phyloP scores from a whole-genome alignment of 805 yeast genomes.

The Barnettozyma siamensis region DNA sequence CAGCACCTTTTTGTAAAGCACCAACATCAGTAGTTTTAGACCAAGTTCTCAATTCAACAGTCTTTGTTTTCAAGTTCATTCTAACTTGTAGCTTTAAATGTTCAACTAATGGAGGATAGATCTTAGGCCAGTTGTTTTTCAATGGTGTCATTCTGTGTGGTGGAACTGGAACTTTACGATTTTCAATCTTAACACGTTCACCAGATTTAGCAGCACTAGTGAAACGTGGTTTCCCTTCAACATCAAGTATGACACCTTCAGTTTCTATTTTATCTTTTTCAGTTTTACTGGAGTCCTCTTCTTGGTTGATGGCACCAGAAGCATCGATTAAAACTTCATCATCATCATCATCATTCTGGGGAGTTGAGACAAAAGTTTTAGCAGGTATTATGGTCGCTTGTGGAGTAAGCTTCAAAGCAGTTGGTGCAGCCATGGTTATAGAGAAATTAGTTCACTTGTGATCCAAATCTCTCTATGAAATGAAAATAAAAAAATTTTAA shows the following conservation, averaged over 20 bases:
- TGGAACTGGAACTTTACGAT: constrained; percentile 88
- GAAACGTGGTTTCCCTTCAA: constrained; percentile 83
- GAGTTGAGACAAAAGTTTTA: not conserved
- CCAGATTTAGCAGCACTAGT: constrained; percentile 57
- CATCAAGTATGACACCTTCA: constrained; percentile 47
- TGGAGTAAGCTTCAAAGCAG: constrained; percentile 27
- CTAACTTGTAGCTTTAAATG: constrained; percentile 92
- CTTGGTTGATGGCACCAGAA: constrained; percentile 23
- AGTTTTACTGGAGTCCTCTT: constrained; percentile 10
- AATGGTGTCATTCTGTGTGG: constrained; percentile 97
- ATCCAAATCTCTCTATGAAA: not conserved
- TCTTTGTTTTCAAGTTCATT: constrained; percentile 84
- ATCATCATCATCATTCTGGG: constrained; percentile 25
- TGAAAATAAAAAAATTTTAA: constrained; percentile 1
- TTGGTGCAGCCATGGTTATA: constrained; percentile 40
- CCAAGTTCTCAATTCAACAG: constrained; percentile 82
- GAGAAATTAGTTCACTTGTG: not conserved
- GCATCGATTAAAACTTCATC: constrained; percentile 36
- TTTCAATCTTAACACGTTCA: constrained; percentile 70
- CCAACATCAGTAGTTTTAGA: constrained; percentile 83
- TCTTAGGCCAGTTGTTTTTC: constrained; percentile 84
- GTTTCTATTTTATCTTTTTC: constrained; percentile 22
- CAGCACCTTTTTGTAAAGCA: constrained; percentile 97
- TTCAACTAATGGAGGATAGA: constrained; percentile 93
- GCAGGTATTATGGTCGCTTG: not conserved